Evolutionary conservation across 2,329 filamentous ascomycete genomes (phyloP).

Genomic region (Raffaelea arxii): DNA sequence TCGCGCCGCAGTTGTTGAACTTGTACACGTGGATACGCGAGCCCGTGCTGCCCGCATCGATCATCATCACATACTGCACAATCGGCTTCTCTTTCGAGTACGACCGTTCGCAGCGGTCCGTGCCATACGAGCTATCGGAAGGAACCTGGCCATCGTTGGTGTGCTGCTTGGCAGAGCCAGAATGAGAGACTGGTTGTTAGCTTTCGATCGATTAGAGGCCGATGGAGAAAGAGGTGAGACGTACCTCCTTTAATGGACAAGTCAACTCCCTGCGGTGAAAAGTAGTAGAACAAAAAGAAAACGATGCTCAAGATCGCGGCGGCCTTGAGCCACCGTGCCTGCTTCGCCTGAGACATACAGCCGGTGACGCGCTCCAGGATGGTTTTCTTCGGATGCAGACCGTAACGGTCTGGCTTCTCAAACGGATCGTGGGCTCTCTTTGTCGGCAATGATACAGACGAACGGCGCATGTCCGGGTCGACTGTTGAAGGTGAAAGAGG

Average conservation of each 20-base stretch:
- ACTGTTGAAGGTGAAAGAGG: background rate
- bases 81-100: conserved; percentile 83
- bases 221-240: conserved; percentile 4
- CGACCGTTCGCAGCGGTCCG: conserved; percentile 71
- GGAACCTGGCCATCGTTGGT: conserved; percentile 38
- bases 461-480: conserved; percentile 55
- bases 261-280: conserved; percentile 49
- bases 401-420: conserved; percentile 57
- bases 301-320: conserved; percentile 51
- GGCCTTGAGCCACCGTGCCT: conserved; percentile 56
- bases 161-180: background rate
- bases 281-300: conserved; percentile 53
- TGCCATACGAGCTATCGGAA: conserved; percentile 53
- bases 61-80: conserved; percentile 96
- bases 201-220: no score
- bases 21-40: conserved; percentile 98
- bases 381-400: conserved; percentile 32
- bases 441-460: conserved; percentile 54
- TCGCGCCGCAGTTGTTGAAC: conserved; percentile 96
- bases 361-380: conserved; percentile 44
- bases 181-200: no score
- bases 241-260: conserved; percentile 40
- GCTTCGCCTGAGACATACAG: conserved; percentile 55
- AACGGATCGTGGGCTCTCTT: conserved; percentile 49
- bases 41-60: conserved; percentile 94